Percentiles rank a stretch among this genome's conserved stretches.
Evolutionary conservation across 116 monocot genomes (phyloP).

Genomic region (Dioscorea cayenensis): DNA sequence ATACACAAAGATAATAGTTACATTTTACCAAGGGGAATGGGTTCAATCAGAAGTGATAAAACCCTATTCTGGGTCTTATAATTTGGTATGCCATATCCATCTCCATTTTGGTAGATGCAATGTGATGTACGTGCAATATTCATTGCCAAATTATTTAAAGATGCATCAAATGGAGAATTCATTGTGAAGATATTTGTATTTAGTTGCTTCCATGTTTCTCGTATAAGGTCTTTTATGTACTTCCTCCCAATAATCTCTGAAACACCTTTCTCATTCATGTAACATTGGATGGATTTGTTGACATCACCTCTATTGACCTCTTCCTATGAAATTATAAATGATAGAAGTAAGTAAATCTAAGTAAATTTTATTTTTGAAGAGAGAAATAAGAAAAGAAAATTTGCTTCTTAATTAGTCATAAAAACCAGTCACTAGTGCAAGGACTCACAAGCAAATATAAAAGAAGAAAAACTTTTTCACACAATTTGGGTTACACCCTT

Average conservation of each 20-base stretch:
- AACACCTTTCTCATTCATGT: conserved; percentile 24
- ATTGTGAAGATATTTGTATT: not conserved
- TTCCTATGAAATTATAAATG: conserved; percentile 6
- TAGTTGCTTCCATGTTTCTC: conserved; percentile 15
- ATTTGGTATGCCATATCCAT: conserved; percentile 27
- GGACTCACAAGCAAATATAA: too few relatives aligned
- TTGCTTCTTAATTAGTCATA: not conserved
- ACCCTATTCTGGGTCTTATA: conserved; percentile 12
- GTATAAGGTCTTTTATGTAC: conserved; percentile 17
- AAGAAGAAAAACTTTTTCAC: too few relatives aligned
- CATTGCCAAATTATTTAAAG: conserved; percentile 5
- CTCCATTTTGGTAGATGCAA: conserved; percentile 21
- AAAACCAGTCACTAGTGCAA: too few relatives aligned
- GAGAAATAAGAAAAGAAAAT: not conserved
- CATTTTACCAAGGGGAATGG: not conserved
- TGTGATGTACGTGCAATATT: conserved; percentile 16
- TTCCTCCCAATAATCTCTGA: conserved; percentile 19
- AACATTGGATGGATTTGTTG: conserved; percentile 24
- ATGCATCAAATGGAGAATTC: not conserved
- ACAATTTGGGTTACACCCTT: too few relatives aligned
- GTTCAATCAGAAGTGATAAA: conserved; percentile 21
- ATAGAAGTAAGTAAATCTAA: not conserved
- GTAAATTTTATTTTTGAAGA: not conserved
- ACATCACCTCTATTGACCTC: conserved; percentile 32
- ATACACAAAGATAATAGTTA: too few relatives aligned